Percentiles rank a stretch among this genome's conserved stretches.
Evolutionary conservation across 768 basidiomycete species (phyloP).

Genomic region (Paxillus involutus): DNA sequence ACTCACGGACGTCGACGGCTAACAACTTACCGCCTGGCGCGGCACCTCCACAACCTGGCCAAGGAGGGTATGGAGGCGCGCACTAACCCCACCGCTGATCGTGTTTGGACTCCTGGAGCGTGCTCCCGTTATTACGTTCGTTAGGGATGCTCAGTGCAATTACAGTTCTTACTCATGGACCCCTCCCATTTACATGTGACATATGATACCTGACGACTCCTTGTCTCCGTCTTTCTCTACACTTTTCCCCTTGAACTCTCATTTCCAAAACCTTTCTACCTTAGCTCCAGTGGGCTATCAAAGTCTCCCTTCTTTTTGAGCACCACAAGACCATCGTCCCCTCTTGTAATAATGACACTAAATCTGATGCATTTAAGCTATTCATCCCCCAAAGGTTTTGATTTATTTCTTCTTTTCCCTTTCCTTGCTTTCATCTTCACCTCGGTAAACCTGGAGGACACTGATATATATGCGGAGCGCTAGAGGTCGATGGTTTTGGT

Average conservation of each 20-base stretch:
- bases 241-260: neutral
- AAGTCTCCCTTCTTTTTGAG: neutral
- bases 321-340: neutral
- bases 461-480: neutral
- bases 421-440: neutral
- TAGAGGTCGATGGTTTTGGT: neutral
- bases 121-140: neutral
- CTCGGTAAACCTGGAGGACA: neutral
- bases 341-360: neutral
- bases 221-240: neutral
- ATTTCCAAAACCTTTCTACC: conserved; percentile 1
- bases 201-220: conserved; percentile 11
- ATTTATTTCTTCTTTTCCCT: neutral
- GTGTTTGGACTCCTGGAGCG: conserved; percentile 4
- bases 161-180: conserved; percentile 3
- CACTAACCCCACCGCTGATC: conserved; percentile 4
- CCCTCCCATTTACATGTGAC: neutral
- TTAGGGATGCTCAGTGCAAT: conserved; percentile 11
- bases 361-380: conserved; percentile 1
- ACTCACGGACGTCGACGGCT: conserved; percentile 59
- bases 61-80: conserved; percentile 15
- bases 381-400: neutral
- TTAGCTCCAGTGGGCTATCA: conserved; percentile 5
- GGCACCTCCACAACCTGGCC: conserved; percentile 53
- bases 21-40: conserved; percentile 72